These are phyloP conservation scores for Dalbergia cochinchinensis DNA, from an alignment of 306 rosid species.

Conservation along the genomic window DNA sequence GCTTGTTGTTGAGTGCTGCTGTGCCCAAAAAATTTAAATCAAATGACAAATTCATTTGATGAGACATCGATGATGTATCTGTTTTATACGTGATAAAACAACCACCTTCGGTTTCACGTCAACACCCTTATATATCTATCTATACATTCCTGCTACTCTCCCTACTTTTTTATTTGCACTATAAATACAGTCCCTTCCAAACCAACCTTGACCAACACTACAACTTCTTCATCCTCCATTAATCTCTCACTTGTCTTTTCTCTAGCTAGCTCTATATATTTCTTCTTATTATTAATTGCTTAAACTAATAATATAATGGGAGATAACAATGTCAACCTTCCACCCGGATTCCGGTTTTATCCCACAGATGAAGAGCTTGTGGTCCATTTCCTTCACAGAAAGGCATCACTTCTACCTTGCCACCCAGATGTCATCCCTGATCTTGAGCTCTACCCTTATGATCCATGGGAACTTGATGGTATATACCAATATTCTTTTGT, in stretches of 20 bases:
- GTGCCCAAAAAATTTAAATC: constrained; percentile 11
- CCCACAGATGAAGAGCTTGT: constrained; percentile 94
- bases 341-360: constrained; percentile 89
- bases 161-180: constrained; percentile 31
- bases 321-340: constrained; percentile 69
- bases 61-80: constrained; percentile 18
- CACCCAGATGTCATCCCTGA: constrained; percentile 96
- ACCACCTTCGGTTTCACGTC: constrained; percentile 63
- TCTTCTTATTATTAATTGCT: no score
- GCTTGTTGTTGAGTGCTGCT: constrained; percentile 6
- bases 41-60: constrained; percentile 7
- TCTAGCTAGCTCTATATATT: no score
- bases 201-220: constrained; percentile 15
- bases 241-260: neutral
- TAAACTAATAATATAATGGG: constrained; percentile 44
- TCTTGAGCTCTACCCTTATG: constrained; percentile 72
- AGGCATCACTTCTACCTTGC: constrained; percentile 78
- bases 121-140: constrained; percentile 29
- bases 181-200: constrained; percentile 54
- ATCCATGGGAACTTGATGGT: constrained; percentile 92
- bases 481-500: neutral
- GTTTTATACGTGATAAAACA: constrained; percentile 41
- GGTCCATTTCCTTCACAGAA: constrained; percentile 88
- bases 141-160: constrained; percentile 21
- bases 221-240: constrained; percentile 1